Percentiles rank a stretch among this genome's conserved stretches.
Evolutionary conservation across 139 green algal genomes (phyloP).

Genomic region (Bryopsis sp.): DNA sequence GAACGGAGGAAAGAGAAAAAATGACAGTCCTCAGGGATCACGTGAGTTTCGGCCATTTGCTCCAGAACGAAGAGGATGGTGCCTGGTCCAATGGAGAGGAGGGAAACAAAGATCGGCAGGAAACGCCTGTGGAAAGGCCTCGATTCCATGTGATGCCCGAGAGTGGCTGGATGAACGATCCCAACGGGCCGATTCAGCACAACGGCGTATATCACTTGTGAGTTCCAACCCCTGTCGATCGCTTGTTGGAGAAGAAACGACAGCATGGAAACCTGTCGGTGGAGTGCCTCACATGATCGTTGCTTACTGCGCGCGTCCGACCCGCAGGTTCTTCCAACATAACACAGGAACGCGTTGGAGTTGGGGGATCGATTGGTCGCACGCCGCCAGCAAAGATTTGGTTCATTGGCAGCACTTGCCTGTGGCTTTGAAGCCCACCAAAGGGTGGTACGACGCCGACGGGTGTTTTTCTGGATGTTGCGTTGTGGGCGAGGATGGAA

Average conservation of each 20-base stretch:
- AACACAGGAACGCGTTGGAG: slow-evolving; percentile 46
- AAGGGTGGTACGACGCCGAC: slow-evolving; percentile 39
- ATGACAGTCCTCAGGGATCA: too few species aligned
- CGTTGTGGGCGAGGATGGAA: slow-evolving; percentile 25
- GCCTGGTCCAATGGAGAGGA: too few species aligned
- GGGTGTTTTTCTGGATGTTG: slow-evolving; percentile 60
- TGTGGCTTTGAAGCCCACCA: slow-evolving; percentile 38
- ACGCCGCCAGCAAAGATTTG: slow-evolving; percentile 42
- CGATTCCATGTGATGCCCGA: slow-evolving; percentile 31
- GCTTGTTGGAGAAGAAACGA: too few species aligned
- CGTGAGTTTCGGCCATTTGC: too few species aligned
- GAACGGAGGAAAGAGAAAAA: too few species aligned
- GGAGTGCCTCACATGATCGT: too few species aligned
- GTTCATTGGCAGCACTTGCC: slow-evolving; percentile 51
- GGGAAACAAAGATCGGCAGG: too few species aligned
- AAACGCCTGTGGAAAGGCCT: slow-evolving; percentile 28
- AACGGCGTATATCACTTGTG: slow-evolving; percentile 4
- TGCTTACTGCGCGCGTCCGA: too few species aligned
- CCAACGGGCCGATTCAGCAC: slow-evolving; percentile 31
- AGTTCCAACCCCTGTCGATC: too few species aligned
- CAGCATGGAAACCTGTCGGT: too few species aligned
- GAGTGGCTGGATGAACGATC: slow-evolving; percentile 41
- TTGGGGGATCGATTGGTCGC: slow-evolving; percentile 62
- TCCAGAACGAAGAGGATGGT: too few species aligned
- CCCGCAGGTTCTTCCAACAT: slow-evolving; percentile 65